These are phyloP conservation scores for Porpolomopsis calyptriformis DNA, from an alignment of 768 basidiomycete species.

Conservation along the genomic window DNA sequence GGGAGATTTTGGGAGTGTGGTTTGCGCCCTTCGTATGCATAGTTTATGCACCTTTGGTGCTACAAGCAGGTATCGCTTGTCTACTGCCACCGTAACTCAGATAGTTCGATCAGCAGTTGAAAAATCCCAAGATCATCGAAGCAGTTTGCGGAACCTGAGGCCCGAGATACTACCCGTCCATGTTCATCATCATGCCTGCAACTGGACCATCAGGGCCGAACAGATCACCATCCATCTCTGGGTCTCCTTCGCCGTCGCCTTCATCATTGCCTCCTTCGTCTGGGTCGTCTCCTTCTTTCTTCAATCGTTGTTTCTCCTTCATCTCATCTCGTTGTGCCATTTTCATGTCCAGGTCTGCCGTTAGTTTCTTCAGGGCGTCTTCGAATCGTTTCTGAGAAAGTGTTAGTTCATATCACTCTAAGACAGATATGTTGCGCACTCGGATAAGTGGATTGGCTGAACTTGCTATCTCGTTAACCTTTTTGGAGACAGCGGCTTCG, in stretches of 20 bases:
- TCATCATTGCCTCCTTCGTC: slow-evolving; percentile 26
- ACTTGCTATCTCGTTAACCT: slow-evolving; percentile 70
- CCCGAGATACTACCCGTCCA: slow-evolving; percentile 4
- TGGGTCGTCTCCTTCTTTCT: slow-evolving; percentile 50
- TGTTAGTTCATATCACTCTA: not conserved
- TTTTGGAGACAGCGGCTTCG: slow-evolving; percentile 80
- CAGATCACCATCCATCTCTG: slow-evolving; percentile 25
- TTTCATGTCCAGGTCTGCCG: slow-evolving; percentile 80
- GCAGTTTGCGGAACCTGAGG: not conserved
- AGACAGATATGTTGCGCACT: slow-evolving; percentile 27
- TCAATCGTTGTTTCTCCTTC: slow-evolving; percentile 60
- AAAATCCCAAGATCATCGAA: slow-evolving; percentile 2
- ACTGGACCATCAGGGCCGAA: slow-evolving; percentile 41
- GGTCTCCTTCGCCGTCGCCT: slow-evolving; percentile 21
- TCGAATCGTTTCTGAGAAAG: slow-evolving; percentile 74
- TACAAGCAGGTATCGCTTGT: slow-evolving; percentile 59
- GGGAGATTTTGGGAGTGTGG: slow-evolving; percentile 75
- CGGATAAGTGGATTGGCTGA: slow-evolving; percentile 82
- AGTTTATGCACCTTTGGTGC: slow-evolving; percentile 63
- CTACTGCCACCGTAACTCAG: slow-evolving; percentile 24
- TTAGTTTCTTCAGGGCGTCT: slow-evolving; percentile 81
- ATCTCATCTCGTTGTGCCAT: slow-evolving; percentile 68
- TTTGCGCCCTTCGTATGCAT: slow-evolving; percentile 73
- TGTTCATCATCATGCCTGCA: slow-evolving; percentile 27
- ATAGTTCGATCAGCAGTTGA: not conserved